Percentiles rank a stretch among this genome's conserved stretches.
Evolutionary conservation across 2,329 filamentous ascomycete species (phyloP).

Genomic region (Passalora sequoiae): DNA sequence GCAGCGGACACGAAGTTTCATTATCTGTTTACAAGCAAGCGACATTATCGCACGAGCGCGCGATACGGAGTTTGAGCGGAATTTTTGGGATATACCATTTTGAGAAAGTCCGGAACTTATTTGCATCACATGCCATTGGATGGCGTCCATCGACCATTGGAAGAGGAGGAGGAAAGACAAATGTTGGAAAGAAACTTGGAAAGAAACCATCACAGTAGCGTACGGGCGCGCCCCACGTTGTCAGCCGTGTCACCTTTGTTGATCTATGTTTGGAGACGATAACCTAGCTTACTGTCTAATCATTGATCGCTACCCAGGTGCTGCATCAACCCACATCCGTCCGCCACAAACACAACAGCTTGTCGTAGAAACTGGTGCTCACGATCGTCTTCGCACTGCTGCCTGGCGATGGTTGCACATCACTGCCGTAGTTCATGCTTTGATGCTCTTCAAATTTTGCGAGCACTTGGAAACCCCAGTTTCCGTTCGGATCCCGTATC

Average conservation of each 20-base stretch:
- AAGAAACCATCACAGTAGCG: too few species aligned
- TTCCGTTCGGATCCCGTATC: slow-evolving; percentile 14
- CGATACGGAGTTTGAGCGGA: neutral
- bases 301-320: too few species aligned
- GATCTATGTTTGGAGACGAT: too few species aligned
- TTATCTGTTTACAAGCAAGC: neutral
- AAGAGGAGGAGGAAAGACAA: too few species aligned
- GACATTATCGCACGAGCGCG: neutral
- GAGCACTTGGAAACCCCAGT: slow-evolving; percentile 60
- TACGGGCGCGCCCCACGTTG: too few species aligned
- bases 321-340: neutral
- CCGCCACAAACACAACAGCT: slow-evolving; percentile 62
- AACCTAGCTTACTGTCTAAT: too few species aligned
- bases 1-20: neutral
- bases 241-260: too few species aligned
- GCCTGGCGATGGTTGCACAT: slow-evolving; percentile 49
- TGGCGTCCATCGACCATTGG: too few species aligned
- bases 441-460: slow-evolving; percentile 75
- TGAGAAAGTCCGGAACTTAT: too few species aligned
- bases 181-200: too few species aligned
- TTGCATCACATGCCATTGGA: too few species aligned
- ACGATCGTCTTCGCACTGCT: slow-evolving; percentile 48
- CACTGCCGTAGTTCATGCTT: slow-evolving; percentile 93
- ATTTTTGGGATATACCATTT: neutral
- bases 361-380: slow-evolving; percentile 75